phyloP scores from a whole-genome alignment of 305 asterid genomes.

The Rubia tinctorum region DNA sequence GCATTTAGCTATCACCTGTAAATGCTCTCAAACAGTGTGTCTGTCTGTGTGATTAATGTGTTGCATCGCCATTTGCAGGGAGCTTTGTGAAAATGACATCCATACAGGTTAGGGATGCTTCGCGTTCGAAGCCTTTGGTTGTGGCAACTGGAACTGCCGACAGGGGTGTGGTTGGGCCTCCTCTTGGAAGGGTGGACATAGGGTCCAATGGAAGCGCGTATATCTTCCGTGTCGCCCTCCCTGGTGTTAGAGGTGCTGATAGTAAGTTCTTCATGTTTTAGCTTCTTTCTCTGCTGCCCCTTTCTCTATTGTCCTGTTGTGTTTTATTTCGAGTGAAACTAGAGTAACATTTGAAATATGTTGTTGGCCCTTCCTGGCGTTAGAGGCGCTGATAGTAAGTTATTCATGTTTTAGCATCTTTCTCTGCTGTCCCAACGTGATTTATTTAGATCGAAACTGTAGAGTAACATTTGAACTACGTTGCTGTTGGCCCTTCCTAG shows the following conservation, averaged over 20 bases:
- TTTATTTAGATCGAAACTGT: conserved; percentile 5
- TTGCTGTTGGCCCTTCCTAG: no score
- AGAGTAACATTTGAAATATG: not conserved
- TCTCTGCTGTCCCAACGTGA: not conserved
- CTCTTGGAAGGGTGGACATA: conserved; percentile 40
- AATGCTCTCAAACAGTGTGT: not conserved
- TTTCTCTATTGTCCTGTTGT: no score
- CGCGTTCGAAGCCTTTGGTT: conserved; percentile 25
- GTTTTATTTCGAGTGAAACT: not conserved
- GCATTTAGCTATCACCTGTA: no score
- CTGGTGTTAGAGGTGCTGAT: conserved; percentile 32
- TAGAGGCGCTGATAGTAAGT: no score
- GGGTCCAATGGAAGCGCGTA: conserved; percentile 36
- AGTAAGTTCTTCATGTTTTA: conserved; percentile 25
- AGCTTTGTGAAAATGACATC: conserved; percentile 21
- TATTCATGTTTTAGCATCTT: not conserved
- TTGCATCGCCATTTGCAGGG: conserved; percentile 18
- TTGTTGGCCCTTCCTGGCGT: no score
- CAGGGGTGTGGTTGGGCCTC: conserved; percentile 34
- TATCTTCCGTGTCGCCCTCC: conserved; percentile 40
- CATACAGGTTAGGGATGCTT: conserved; percentile 10
- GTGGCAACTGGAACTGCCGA: conserved; percentile 28
- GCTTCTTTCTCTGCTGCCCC: not conserved
- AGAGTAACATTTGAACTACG: not conserved
- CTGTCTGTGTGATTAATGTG: not conserved